Conservation (phyloP, 176 grass and related monocot species). For the Avena atlantica region DNA sequence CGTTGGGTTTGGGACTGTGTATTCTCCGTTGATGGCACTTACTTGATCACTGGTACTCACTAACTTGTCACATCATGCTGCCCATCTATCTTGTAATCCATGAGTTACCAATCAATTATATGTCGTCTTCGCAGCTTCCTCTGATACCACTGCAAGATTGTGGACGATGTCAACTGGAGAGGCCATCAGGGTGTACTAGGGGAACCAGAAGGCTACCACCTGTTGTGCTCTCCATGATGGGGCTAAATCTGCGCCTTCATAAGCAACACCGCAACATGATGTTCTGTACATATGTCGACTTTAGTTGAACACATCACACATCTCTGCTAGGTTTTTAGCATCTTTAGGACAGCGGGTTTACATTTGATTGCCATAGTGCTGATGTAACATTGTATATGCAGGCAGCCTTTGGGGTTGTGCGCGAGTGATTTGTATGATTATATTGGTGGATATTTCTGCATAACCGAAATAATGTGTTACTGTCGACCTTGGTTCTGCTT, state of each 20-base stretch:
- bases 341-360: neutral
- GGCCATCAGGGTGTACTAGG: conserved; percentile 87
- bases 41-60: conserved; percentile 77
- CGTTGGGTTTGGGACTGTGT: conserved; percentile 96
- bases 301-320: neutral
- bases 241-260: conserved; percentile 65
- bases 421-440: neutral
- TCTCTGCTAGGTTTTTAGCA: neutral
- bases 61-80: neutral
- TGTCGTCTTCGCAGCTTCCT: conserved; percentile 66
- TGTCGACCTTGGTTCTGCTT: neutral
- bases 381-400: conserved; percentile 8
- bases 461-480: neutral
- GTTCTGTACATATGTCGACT: conserved; percentile 36
- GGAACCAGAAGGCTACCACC: conserved; percentile 80
- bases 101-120: neutral
- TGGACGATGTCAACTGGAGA: conserved; percentile 79
- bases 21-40: conserved; percentile 89
- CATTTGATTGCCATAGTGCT: neutral
- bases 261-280: neutral
- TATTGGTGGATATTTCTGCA: neutral
- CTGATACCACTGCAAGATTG: conserved; percentile 75
- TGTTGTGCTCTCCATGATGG: conserved; percentile 86
- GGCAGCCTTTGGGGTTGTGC: conserved; percentile 5
- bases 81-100: neutral